These are phyloP conservation scores for Pyrenochaeta sp. DNA, from an alignment of 2,329 filamentous ascomycete species.

Conservation along the genomic window DNA sequence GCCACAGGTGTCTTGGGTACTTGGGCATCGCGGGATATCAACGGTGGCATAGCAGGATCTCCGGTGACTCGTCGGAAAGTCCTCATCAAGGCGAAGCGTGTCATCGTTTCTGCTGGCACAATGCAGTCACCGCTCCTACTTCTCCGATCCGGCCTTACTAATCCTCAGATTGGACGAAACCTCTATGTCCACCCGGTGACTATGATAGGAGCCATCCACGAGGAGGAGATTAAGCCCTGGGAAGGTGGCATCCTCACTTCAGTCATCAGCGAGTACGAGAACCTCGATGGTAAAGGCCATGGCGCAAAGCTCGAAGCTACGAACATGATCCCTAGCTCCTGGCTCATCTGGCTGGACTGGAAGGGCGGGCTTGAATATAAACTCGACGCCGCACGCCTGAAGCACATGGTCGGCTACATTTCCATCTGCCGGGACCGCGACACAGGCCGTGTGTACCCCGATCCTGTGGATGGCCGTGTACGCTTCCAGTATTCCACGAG, in stretches of 20 bases:
- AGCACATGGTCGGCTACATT: constrained; percentile 76
- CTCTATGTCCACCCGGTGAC: constrained; percentile 80
- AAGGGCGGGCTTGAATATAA: constrained; percentile 74
- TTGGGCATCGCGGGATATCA: constrained; percentile 75
- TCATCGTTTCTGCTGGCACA: constrained; percentile 79
- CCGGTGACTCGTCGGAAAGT: constrained; percentile 66
- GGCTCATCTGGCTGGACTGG: constrained; percentile 72
- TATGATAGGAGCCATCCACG: constrained; percentile 66
- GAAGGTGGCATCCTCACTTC: constrained; percentile 81
- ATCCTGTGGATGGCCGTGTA: constrained; percentile 70
- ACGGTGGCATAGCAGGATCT: constrained; percentile 64
- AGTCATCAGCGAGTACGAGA: constrained; percentile 78
- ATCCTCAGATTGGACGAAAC: constrained; percentile 81
- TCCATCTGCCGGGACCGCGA: constrained; percentile 78
- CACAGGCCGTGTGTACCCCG: constrained; percentile 74
- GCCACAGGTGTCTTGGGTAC: constrained; percentile 76
- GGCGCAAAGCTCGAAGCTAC: constrained; percentile 82
- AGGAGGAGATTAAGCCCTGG: constrained; percentile 69
- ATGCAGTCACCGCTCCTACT: constrained; percentile 80
- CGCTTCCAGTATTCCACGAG: constrained; percentile 75
- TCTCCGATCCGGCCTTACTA: constrained; percentile 79
- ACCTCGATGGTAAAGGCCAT: constrained; percentile 80
- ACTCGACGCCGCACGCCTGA: constrained; percentile 70
- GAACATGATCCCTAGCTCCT: constrained; percentile 74
- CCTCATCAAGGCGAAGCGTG: constrained; percentile 77